Percentiles rank a stretch among this genome's conserved stretches.
These are phyloP conservation scores for Ulota crispa DNA, from an alignment of 225 moss, liverwort and hornwort genomes.

Conservation along the genomic window DNA sequence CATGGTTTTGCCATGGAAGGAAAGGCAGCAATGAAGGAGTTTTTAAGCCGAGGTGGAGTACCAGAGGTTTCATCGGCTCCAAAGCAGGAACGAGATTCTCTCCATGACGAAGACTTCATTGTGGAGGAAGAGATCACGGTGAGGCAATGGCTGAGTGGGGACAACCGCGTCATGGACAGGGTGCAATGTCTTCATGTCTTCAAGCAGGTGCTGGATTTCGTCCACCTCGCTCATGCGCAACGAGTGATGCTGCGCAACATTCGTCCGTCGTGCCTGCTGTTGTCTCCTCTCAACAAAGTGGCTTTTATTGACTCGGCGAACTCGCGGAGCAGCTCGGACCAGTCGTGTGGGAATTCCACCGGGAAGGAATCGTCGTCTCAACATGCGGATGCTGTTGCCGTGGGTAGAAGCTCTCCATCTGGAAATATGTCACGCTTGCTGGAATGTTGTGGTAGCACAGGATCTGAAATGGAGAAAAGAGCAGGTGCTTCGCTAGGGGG, in stretches of 20 bases:
- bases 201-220: conserved; percentile 94
- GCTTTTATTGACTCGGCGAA: conserved; percentile 88
- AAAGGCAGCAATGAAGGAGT: conserved; percentile 37
- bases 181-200: conserved; percentile 89
- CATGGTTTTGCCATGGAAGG: conserved; percentile 20
- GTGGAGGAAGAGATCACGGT: conserved; percentile 67
- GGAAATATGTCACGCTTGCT: conserved; percentile 30
- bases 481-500: conserved; percentile 26
- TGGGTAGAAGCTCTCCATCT: background rate
- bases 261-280: conserved; percentile 90
- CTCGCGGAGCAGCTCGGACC: conserved; percentile 74
- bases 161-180: conserved; percentile 62
- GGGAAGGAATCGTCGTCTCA: conserved; percentile 56
- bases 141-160: conserved; percentile 82
- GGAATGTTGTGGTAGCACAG: conserved; percentile 75
- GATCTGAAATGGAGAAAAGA: conserved; percentile 53
- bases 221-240: conserved; percentile 84
- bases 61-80: conserved; percentile 29
- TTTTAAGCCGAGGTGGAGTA: conserved; percentile 8
- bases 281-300: conserved; percentile 84
- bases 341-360: conserved; percentile 67
- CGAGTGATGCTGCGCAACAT: conserved; percentile 90
- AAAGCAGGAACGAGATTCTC: conserved; percentile 13
- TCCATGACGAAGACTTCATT: conserved; percentile 43
- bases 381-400: conserved; percentile 27